Evolutionary conservation across 495 filamentous ascomycete genomes (phyloP).

Genomic region (Aspergillus hancockii): DNA sequence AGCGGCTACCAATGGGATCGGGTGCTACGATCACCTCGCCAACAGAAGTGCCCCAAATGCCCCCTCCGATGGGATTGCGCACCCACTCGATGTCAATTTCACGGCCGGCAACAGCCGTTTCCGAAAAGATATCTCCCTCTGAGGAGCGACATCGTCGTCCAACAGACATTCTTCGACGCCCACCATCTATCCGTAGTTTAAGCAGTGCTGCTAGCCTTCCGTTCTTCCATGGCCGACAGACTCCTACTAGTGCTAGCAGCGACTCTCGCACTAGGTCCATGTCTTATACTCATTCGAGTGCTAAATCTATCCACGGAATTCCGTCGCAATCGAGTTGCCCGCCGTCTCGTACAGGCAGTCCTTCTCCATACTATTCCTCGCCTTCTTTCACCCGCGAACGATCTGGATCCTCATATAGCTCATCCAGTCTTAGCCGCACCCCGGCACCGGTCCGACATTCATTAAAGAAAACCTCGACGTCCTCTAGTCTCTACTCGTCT

Average conservation of each 20-base stretch:
- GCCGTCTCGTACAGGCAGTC: constrained; percentile 24
- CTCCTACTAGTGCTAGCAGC: constrained; percentile 17
- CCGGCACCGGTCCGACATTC: constrained; percentile 31
- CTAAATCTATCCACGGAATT: constrained; percentile 18
- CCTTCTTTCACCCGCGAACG: constrained; percentile 26
- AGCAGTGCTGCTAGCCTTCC: constrained; percentile 30
- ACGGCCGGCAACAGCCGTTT: constrained; percentile 29
- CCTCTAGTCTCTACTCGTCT: constrained; percentile 72
- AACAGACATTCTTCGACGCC: constrained; percentile 25
- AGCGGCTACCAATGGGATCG: background rate
- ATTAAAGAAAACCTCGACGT: constrained; percentile 49
- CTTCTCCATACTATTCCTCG: constrained; percentile 18
- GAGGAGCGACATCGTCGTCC: constrained; percentile 15
- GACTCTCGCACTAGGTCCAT: constrained; percentile 21
- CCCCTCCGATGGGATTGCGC: constrained; percentile 18
- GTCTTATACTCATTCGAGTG: constrained; percentile 25
- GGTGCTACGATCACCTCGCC: constrained; percentile 9
- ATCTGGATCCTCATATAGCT: constrained; percentile 27
- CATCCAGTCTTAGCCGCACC: constrained; percentile 30
- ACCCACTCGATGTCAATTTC: constrained; percentile 25
- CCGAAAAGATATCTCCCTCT: constrained; percentile 23
- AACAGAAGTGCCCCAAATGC: constrained; percentile 30
- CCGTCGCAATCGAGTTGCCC: constrained; percentile 26
- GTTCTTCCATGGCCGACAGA: constrained; percentile 21
- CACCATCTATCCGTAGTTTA: constrained; percentile 32